Percentiles rank a stretch among this genome's conserved stretches.
phyloP scores from a whole-genome alignment of 1,284 basidiomycete species.

The Boletellus deceptivus region DNA sequence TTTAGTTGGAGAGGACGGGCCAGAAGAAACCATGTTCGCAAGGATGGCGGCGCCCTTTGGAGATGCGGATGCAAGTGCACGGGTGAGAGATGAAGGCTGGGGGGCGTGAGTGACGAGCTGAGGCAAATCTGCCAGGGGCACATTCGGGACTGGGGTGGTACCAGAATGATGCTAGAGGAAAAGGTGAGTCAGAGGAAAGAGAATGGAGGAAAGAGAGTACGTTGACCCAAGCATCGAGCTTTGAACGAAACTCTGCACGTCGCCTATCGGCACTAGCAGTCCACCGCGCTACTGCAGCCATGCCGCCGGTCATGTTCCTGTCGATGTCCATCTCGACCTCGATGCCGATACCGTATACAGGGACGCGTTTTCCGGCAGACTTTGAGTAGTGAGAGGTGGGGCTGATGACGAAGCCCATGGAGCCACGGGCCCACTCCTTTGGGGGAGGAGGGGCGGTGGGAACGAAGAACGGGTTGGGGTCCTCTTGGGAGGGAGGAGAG shows the following conservation, averaged over 20 bases:
- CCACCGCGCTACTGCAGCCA: slow-evolving; percentile 83
- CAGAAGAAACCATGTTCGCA: slow-evolving; percentile 45
- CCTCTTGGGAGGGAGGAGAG: slow-evolving; percentile 36
- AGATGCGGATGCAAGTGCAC: slow-evolving; percentile 65
- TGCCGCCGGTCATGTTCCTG: slow-evolving; percentile 71
- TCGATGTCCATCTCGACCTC: slow-evolving; percentile 82
- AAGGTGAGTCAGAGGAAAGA: slow-evolving; percentile 9
- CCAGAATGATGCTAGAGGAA: slow-evolving; percentile 49
- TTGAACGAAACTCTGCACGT: slow-evolving; percentile 53
- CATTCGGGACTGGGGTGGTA: slow-evolving; percentile 44
- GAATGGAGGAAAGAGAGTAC: slow-evolving; percentile 36
- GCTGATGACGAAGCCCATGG: slow-evolving; percentile 72
- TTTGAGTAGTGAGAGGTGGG: slow-evolving; percentile 70
- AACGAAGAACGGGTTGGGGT: slow-evolving; percentile 73
- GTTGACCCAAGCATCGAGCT: slow-evolving; percentile 62
- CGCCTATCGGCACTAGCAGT: slow-evolving; percentile 65
- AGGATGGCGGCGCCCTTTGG: slow-evolving; percentile 52
- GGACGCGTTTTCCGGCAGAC: slow-evolving; percentile 59
- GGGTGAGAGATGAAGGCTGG: slow-evolving; percentile 68
- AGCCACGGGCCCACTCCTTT: slow-evolving; percentile 72
- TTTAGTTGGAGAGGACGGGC: slow-evolving; percentile 44
- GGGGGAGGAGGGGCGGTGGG: slow-evolving; percentile 34
- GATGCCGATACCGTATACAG: slow-evolving; percentile 79
- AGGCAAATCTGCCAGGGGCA: slow-evolving; percentile 68
- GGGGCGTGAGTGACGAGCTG: slow-evolving; percentile 41